phyloP scores from a whole-genome alignment of 2,329 filamentous ascomycete genomes.

The Septoria petroselini region DNA sequence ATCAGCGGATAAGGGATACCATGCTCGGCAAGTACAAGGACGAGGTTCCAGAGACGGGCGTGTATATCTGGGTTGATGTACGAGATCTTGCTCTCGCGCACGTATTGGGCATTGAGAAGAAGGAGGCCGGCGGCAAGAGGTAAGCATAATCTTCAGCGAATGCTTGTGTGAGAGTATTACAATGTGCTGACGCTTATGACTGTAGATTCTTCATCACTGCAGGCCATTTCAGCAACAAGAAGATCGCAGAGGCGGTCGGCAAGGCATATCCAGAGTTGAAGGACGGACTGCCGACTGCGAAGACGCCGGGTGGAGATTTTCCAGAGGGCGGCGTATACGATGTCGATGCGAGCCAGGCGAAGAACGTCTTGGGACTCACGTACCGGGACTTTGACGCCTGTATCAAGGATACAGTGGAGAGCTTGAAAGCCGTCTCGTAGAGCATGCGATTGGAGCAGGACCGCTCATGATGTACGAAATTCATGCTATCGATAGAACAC shows the following conservation, averaged over 20 bases:
- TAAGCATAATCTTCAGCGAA: background rate
- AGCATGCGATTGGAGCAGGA: too few species aligned
- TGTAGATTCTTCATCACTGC: slow-evolving; percentile 58
- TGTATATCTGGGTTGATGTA: slow-evolving; percentile 31
- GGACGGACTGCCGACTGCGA: slow-evolving; percentile 46
- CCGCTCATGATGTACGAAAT: too few species aligned
- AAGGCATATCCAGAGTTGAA: slow-evolving; percentile 55
- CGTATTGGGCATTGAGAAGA: slow-evolving; percentile 44
- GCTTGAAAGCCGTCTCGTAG: too few species aligned
- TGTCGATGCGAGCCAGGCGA: slow-evolving; percentile 51
- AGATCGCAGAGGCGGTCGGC: slow-evolving; percentile 55
- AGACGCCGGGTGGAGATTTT: slow-evolving; percentile 45
- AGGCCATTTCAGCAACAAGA: slow-evolving; percentile 60
- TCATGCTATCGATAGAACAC: too few species aligned
- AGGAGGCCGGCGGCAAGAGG: slow-evolving; percentile 58
- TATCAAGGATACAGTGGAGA: too few species aligned
- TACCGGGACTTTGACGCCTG: too few species aligned
- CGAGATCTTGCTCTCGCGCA: slow-evolving; percentile 27
- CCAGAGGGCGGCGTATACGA: slow-evolving; percentile 51
- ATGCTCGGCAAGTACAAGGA: slow-evolving; percentile 60
- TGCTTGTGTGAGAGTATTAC: too few species aligned
- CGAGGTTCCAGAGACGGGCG: slow-evolving; percentile 53
- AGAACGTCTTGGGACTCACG: too few species aligned
- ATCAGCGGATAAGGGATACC: slow-evolving; percentile 60
- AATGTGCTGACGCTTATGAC: too few species aligned